Base-by-base conservation (phyloP, 352 stramenopile genomes). In the Phytophthora palmivora region DNA sequence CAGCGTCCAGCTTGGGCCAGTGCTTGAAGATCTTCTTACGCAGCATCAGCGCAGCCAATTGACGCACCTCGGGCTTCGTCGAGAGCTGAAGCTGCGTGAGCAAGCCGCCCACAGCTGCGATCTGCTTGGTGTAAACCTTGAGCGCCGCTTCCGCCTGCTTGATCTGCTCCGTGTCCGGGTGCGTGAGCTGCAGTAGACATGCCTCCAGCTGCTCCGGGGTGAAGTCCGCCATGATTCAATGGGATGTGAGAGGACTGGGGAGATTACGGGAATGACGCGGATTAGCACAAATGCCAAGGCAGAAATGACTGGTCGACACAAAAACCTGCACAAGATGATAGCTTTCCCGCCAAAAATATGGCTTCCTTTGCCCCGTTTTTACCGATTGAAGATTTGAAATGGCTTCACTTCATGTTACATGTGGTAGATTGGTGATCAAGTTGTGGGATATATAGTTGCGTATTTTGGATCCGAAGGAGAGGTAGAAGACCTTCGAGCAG, bases 101-200 rank as follows among this genome's bases (percentile, higher is more conserved):
- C 63, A 98, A 77, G 1, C 88, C 88, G 46, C 79, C 74, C 26
- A 98, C 88, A 21, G 70, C 92, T 36, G 70, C 73, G 37, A 95
- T 70, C 74, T 97, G 82, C 72, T 98, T 98, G 28, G 98, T 76
- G 66, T 98, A 92, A 28, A 74, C 76, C 79, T 99, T 99, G 53
- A 99, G 71, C 16, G 86, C 79, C 28, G 75, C 71, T 79, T 98
- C 96, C 8, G 94, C 96, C 71, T 98, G 80, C 80, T 98, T 97
- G 76, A 98, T 98, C 53, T 95, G 84, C 68, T 96, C 82, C 42
- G 96, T 98, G 78, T 99, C 91, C 30, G 93, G 93, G 69, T 98
- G 80, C 54, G 91, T 98, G 45, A 99, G 87, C 56, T 94, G 88
- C 74, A 92, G 67, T 38, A 96, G 79, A 76, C 87, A 92, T 53